Evolutionary conservation across 169 alveolate species (phyloP).

Genomic region (Theileria sp.): DNA sequence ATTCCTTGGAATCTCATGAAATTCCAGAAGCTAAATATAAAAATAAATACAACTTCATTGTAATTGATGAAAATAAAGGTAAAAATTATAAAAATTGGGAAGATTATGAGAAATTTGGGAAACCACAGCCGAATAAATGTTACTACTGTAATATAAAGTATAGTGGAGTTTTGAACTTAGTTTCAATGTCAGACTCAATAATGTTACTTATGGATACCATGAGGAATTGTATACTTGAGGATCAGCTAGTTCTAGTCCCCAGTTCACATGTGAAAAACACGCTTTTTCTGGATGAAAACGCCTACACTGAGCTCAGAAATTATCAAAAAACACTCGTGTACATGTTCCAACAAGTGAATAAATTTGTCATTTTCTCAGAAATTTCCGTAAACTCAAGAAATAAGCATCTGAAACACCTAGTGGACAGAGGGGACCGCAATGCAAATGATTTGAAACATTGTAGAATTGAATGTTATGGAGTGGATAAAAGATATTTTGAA

Average conservation of each 20-base stretch:
- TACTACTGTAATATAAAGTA: constrained; percentile 10
- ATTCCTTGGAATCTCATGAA: constrained; percentile 8
- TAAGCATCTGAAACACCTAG: background rate
- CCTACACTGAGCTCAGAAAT: constrained; percentile 61
- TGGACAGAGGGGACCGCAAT: too few relatives aligned
- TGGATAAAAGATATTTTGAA: constrained; percentile 21
- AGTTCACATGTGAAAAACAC: constrained; percentile 51
- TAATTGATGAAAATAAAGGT: background rate
- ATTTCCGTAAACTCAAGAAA: constrained; percentile 27
- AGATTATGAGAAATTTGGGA: background rate
- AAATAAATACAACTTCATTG: background rate
- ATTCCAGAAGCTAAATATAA: constrained; percentile 38
- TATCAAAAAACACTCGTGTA: constrained; percentile 63
- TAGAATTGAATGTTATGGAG: constrained; percentile 51
- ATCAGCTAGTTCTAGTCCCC: constrained; percentile 54
- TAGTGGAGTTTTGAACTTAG: background rate
- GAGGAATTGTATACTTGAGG: constrained; percentile 38
- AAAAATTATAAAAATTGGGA: background rate
- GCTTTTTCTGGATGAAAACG: constrained; percentile 47
- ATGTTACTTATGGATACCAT: constrained; percentile 29
- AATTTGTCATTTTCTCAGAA: constrained; percentile 49
- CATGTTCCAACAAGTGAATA: constrained; percentile 52
- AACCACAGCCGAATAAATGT: constrained; percentile 4
- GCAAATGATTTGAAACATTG: constrained; percentile 15
- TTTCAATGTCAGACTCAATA: constrained; percentile 44